Evolutionary conservation across 2,329 filamentous ascomycete species (phyloP), one percentile per base, ranked within the genome.

Genomic region (Parascedosporium putredinis): DNA sequence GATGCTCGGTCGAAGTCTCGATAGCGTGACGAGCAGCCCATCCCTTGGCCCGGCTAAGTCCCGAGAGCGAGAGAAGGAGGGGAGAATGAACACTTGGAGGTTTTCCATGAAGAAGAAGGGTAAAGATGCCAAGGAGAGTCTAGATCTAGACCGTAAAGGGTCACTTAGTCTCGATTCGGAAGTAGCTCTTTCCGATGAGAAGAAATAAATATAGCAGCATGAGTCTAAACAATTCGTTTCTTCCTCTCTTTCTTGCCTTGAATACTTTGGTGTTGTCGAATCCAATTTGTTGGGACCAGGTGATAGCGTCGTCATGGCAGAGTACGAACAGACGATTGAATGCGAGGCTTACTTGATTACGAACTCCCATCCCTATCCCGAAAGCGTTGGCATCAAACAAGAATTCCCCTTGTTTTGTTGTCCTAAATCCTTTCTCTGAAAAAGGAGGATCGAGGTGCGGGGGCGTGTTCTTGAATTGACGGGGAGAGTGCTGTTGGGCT

Each of bases 101-200:
- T 78, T 78, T 60, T 72, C 75, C 40, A 78, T 78, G 59, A 79
- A 78, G 64, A 80, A 79, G 67, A 79, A 76, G 62, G 74, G 70
- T 54, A 76, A 72, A 56, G 74, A 78, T 42, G 52, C 56, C n/a
- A 77, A 74, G 65, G 75, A 78, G 56, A 76, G 74, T 55, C 57
- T 75, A 54, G 77, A 81, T 43, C 59, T 74, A 23, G 77, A 80
- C 34, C 50, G 52, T 27, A 49, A 51, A 23, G 31, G n/a, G 36
- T 27, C 36, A 5, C 29, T 47, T 43, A 33, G 38, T 36, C 23
- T n/a, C 18, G 51, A 52, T 23, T 60, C 67, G 50, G 63, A 66
- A 16, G 59, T 61, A 6, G 55, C 55, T n/a, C 53, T 47, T 16
- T 49, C 49, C 18, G 51, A 51, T 20, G 51, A 50, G 24, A 31